phyloP scores from a whole-genome alignment of 805 yeast genomes.

The Candida jianshihensis region DNA sequence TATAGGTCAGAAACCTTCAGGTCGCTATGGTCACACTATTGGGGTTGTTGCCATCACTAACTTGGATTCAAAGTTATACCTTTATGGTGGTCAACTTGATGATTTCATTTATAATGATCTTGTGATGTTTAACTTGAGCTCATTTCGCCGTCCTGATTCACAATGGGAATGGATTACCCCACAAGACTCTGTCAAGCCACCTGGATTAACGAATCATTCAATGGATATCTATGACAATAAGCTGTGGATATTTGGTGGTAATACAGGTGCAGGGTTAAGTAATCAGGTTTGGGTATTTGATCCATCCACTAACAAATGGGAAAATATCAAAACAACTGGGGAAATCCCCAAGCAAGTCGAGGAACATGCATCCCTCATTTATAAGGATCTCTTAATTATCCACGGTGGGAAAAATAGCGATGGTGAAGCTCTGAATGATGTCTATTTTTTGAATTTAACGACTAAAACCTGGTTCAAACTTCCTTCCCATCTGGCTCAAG shows the following conservation, averaged over 20 bases:
- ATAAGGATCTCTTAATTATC: slow-evolving; percentile 71
- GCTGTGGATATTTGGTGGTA: slow-evolving; percentile 89
- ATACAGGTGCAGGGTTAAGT: slow-evolving; percentile 61
- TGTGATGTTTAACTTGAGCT: slow-evolving; percentile 78
- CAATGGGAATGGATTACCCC: slow-evolving; percentile 75
- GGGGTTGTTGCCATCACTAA: slow-evolving; percentile 63
- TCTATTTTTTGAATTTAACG: slow-evolving; percentile 71
- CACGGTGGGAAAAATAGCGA: slow-evolving; percentile 83
- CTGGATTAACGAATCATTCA: slow-evolving; percentile 86
- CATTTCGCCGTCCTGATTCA: slow-evolving; percentile 76
- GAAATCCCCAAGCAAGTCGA: slow-evolving; percentile 73
- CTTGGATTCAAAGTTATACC: slow-evolving; percentile 53
- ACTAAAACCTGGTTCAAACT: slow-evolving; percentile 69
- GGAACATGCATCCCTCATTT: slow-evolving; percentile 83
- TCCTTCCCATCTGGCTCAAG: slow-evolving; percentile 35
- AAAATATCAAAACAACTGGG: slow-evolving; percentile 62
- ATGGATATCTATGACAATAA: slow-evolving; percentile 75
- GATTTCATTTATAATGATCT: slow-evolving; percentile 76
- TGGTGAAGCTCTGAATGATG: slow-evolving; percentile 59
- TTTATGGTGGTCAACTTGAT: slow-evolving; percentile 94
- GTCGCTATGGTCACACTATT: slow-evolving; percentile 91
- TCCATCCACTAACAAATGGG: slow-evolving; percentile 63
- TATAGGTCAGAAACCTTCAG: slow-evolving; percentile 70
- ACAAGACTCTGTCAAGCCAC: slow-evolving; percentile 47
- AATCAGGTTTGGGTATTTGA: slow-evolving; percentile 80